Evolutionary conservation across 345 rosid species (phyloP).

Genomic region (Eucalyptus marginata): DNA sequence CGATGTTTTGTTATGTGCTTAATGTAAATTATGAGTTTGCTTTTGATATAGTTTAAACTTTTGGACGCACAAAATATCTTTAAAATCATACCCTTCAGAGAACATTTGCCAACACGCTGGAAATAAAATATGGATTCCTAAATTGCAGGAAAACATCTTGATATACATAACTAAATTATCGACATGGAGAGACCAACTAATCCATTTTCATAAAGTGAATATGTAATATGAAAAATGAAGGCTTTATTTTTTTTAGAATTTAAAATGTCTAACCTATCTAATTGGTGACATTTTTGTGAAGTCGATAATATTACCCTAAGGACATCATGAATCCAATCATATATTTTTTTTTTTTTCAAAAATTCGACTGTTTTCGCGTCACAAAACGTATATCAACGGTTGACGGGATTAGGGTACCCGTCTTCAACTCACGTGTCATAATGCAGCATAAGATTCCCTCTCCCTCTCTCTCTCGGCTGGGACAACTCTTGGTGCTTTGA

Average conservation of each 20-base stretch:
- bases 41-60: background rate
- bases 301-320: background rate
- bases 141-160: background rate
- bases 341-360: background rate
- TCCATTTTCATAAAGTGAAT: background rate
- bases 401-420: background rate
- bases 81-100: background rate
- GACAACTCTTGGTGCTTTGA: background rate
- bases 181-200: accelerated
- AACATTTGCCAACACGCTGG: background rate
- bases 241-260: background rate
- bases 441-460: background rate
- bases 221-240: background rate
- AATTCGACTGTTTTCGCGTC: accelerated
- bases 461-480: background rate
- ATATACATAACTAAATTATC: background rate
- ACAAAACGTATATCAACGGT: background rate
- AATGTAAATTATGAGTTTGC: background rate
- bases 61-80: background rate
- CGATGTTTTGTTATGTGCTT: background rate
- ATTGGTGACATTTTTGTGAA: background rate
- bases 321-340: background rate
- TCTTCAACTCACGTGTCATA: background rate
- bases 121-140: background rate
- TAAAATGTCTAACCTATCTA: background rate